A percentile compares a stretch with the other conserved stretches of the same genome.
phyloP scores from a whole-genome alignment of 2,329 filamentous ascomycete genomes.

The Ciborinia camelliae region DNA sequence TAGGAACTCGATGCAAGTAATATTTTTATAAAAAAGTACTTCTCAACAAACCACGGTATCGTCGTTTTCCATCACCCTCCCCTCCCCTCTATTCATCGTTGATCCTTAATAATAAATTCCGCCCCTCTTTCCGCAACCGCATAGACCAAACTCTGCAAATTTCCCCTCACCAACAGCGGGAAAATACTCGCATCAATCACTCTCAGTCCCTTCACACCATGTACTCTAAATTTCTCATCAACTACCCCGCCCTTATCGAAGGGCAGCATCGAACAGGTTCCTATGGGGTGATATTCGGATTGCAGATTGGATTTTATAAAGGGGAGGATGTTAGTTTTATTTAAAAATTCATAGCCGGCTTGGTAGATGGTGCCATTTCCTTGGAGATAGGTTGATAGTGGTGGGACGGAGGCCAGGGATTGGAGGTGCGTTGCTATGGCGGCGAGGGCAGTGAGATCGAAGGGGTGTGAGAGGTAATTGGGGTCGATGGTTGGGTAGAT shows the following conservation, averaged over 20 bases:
- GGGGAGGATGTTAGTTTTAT: too few species aligned
- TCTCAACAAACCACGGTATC: background rate
- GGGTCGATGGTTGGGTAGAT: slow-evolving; percentile 42
- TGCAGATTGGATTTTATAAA: background rate
- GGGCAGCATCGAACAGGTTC: slow-evolving; percentile 17
- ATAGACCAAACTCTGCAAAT: slow-evolving; percentile 18
- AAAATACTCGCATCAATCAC: slow-evolving; percentile 15
- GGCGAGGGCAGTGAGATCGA: slow-evolving; percentile 36
- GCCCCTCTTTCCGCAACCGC: slow-evolving; percentile 13
- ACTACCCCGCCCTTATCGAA: background rate
- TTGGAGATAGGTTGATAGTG: background rate
- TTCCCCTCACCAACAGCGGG: slow-evolving; percentile 13
- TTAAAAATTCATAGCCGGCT: background rate
- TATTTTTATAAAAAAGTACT: too few species aligned
- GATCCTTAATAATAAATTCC: background rate
- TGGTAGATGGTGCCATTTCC: background rate
- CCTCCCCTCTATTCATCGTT: background rate
- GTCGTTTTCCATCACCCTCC: too few species aligned
- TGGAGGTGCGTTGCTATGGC: background rate
- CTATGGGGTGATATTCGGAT: slow-evolving; percentile 13
- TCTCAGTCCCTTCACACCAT: slow-evolving; percentile 16
- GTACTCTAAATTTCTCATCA: slow-evolving; percentile 14
- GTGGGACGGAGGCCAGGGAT: slow-evolving; percentile 5
- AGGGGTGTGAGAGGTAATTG: slow-evolving; percentile 42
- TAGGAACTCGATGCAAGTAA: too few species aligned